Percentiles rank a stretch among this genome's conserved stretches.
Conservation (phyloP, 495 filamentous ascomycete genomes). For the Neurospora pannonica region DNA sequence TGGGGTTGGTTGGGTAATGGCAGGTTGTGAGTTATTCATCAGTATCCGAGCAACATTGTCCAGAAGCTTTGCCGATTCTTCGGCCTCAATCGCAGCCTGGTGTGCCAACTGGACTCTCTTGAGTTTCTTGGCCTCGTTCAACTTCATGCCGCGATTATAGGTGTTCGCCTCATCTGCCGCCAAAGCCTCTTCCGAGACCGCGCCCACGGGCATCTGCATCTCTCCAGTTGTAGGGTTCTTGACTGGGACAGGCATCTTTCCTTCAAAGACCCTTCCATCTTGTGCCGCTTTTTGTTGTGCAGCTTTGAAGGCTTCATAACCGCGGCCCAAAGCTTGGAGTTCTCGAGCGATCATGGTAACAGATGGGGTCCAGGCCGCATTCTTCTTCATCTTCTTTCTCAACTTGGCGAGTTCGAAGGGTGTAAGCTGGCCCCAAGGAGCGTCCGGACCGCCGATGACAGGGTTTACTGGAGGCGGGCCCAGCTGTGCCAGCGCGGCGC, state of each 20-base stretch:
- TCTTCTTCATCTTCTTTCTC: constrained; percentile 98
- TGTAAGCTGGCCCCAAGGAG: constrained; percentile 86
- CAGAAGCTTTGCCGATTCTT: constrained; percentile 51
- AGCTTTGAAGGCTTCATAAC: constrained; percentile 60
- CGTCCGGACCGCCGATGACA: constrained; percentile 60
- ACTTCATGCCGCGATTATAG: constrained; percentile 80
- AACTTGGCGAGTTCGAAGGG: constrained; percentile 85
- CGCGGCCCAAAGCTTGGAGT: constrained; percentile 65
- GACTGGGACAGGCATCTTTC: constrained; percentile 33
- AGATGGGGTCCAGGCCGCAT: constrained; percentile 87
- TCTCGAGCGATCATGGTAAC: constrained; percentile 95
- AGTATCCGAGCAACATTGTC: constrained; percentile 38
- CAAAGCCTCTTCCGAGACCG: constrained; percentile 40
- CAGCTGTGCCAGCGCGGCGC: constrained; percentile 65
- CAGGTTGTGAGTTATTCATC: constrained; percentile 29
- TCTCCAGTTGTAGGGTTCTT: constrained; percentile 38
- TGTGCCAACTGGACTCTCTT: constrained; percentile 66
- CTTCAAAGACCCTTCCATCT: constrained; percentile 54
- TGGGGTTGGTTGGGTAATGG: constrained; percentile 5
- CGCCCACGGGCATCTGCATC: constrained; percentile 37
- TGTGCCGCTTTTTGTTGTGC: constrained; percentile 61
- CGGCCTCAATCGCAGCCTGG: constrained; percentile 58
- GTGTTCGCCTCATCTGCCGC: constrained; percentile 46
- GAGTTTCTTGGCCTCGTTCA: constrained; percentile 87
- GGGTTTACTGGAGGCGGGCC: constrained; percentile 73